Evolutionary conservation across 1,284 basidiomycete genomes (phyloP), one percentile per base, ranked within the genome.

Genomic region (Heterobasidion occidentale): DNA sequence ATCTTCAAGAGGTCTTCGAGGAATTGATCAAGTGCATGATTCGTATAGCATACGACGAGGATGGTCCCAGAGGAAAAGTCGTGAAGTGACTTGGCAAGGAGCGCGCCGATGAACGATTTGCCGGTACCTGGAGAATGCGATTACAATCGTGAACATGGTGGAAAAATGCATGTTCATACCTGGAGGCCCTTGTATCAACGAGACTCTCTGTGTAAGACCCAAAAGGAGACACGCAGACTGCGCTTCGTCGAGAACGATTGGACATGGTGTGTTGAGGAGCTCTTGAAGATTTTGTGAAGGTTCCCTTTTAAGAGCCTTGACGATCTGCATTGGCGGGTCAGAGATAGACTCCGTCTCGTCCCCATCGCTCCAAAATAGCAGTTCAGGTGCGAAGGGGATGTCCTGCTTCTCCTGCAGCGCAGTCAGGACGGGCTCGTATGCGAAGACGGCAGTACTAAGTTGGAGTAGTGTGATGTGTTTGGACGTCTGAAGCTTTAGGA

Each of bases 11-110:
- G 70, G 56, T 81, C 78, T 56, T 80, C 78, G 1, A 86, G 69
- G 54, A 86, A 82, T 57, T 84, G 79, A 59, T 86, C 83, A 0
- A 86, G 73, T 0, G 84, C 83, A 58, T 86, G 84, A 57, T 86
- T 86, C 0, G 84, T 86, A 58, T 78, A 86, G 61, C 83, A 85
- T 19, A 83, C 79, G 4, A 86, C 81, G 8, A 86, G 74, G 15
- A 86, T 81, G 3, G 62, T 78, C 55, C 75, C 68, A 0, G 62
- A 19, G 0, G 77, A 76, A 53, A 66, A 68, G 44, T 81, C 74
- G 52, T 84, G 74, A 3, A 85, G 63, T 5, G 73, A 65, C 60
- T 85, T 86, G 0, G 79, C 81, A 0, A 86, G 67, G 0, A 86
- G 66, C 0, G 81, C 80, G 1, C 84, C 84, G 36, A 86, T 81